Evolutionary conservation across 371 early-diverging fungal species (phyloP).

Genomic region (Blastocladiella emersonii): DNA sequence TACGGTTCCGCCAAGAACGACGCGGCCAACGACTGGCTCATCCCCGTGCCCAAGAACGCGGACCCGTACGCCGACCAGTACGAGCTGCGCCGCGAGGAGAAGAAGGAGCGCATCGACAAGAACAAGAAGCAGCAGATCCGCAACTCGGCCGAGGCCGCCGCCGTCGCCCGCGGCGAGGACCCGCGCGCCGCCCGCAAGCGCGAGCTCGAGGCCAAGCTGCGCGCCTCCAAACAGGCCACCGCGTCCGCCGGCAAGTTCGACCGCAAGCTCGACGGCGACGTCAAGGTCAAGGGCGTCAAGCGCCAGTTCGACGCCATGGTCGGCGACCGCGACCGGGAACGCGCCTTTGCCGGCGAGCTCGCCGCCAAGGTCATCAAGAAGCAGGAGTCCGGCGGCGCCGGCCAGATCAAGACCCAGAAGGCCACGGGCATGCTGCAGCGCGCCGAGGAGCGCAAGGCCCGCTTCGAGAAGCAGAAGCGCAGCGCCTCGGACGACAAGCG

Average conservation of each 20-base stretch:
- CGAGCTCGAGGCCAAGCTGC: conserved; percentile 49
- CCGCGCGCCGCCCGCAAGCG: conserved; percentile 44
- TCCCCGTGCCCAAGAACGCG: conserved; percentile 69
- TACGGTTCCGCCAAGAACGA: conserved; percentile 64
- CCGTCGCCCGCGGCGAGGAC: conserved; percentile 23
- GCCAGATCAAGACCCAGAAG: not conserved
- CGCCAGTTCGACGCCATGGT: conserved; percentile 46
- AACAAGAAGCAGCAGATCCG: conserved; percentile 70
- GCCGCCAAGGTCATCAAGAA: conserved; percentile 44
- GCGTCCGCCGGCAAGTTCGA: conserved; percentile 87
- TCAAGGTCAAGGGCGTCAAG: conserved; percentile 64
- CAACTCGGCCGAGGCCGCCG: conserved; percentile 64
- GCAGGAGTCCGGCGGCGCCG: conserved; percentile 13
- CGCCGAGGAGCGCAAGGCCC: not conserved
- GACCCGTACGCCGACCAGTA: conserved; percentile 82
- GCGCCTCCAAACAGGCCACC: conserved; percentile 57
- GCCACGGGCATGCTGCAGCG: not conserved
- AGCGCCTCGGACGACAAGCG: conserved; percentile 6
- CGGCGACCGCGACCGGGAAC: conserved; percentile 39
- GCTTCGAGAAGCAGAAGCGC: conserved; percentile 7
- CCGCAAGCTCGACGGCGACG: conserved; percentile 51
- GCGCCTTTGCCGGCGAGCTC: conserved; percentile 40
- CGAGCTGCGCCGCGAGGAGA: conserved; percentile 54
- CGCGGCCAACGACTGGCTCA: conserved; percentile 75
- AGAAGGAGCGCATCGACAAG: conserved; percentile 73